Percentiles rank a stretch among this genome's conserved stretches.
Evolutionary conservation across 2,329 filamentous ascomycete species (phyloP).

Genomic region (Cryoendolithus antarcticus): DNA sequence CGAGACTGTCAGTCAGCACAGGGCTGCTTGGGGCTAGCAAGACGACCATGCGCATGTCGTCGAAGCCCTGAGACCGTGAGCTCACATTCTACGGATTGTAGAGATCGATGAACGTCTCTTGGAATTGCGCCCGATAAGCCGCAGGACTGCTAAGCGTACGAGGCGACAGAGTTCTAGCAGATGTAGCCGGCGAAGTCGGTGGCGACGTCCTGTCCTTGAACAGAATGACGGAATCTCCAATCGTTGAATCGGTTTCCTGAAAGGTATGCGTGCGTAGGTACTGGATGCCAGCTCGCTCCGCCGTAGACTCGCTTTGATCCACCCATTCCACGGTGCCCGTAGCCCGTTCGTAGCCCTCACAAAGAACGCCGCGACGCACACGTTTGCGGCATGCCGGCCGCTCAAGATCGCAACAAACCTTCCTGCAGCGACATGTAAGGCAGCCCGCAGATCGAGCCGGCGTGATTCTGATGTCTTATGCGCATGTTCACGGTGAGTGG

Average conservation of each 20-base stretch:
- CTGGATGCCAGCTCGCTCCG: not conserved
- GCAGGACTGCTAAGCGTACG: conserved; percentile 6
- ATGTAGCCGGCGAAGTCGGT: not conserved
- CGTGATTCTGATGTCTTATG: conserved; percentile 7
- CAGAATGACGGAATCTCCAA: not conserved
- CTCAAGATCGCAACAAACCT: conserved; percentile 21
- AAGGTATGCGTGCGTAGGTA: not conserved
- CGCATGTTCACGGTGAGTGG: too few relatives aligned
- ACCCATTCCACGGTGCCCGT: conserved; percentile 16
- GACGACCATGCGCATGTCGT: conserved; percentile 13
- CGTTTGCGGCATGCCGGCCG: conserved; percentile 19
- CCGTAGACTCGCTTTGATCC: conserved; percentile 14
- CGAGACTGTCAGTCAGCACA: conserved; percentile 16
- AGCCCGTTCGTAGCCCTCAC: conserved; percentile 18
- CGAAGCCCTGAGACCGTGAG: conserved; percentile 10
- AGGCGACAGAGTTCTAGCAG: not conserved
- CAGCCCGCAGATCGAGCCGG: conserved; percentile 20
- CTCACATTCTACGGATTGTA: conserved; percentile 15
- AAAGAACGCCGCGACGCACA: conserved; percentile 19
- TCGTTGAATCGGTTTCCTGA: not conserved
- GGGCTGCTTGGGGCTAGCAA: conserved; percentile 9
- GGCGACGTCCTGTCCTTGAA: not conserved
- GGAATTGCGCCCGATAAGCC: conserved; percentile 10
- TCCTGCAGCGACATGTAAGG: conserved; percentile 19
- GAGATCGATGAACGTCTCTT: conserved; percentile 17